Evolutionary conservation across 257 asterid genomes (phyloP).

Genomic region (Nicotiana tomentosiformis): DNA sequence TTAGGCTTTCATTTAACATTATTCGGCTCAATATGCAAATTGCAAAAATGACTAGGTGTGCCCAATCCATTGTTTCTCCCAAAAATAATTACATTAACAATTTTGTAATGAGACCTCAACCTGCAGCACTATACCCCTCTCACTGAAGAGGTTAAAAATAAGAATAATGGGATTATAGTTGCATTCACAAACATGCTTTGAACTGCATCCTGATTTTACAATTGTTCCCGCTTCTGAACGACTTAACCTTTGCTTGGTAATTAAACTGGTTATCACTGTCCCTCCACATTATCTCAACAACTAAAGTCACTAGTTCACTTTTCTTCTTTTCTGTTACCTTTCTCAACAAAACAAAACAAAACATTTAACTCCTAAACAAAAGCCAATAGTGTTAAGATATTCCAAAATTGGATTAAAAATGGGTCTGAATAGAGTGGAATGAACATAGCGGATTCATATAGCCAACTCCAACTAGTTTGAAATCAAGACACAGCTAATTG

Average conservation of each 20-base stretch:
- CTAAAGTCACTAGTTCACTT: background rate
- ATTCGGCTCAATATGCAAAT: background rate
- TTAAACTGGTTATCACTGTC: background rate
- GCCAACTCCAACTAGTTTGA: background rate
- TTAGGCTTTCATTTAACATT: background rate
- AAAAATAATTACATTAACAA: background rate
- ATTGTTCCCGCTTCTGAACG: background rate
- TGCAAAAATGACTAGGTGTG: background rate
- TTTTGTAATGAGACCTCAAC: background rate
- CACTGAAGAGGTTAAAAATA: background rate
- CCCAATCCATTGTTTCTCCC: background rate
- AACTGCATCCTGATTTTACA: background rate
- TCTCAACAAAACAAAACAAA: too few species aligned
- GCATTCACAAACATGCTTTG: background rate
- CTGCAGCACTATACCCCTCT: background rate
- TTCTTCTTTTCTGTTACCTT: too few species aligned
- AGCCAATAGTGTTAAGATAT: background rate
- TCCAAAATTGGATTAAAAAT: background rate
- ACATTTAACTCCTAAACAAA: background rate
- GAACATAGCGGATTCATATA: background rate
- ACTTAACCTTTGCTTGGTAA: background rate
- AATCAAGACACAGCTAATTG: background rate
- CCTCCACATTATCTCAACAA: background rate
- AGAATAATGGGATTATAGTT: background rate
- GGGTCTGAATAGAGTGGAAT: background rate